phyloP scores from a whole-genome alignment of 1,284 basidiomycete genomes.

The Boletus nobilissimus region DNA sequence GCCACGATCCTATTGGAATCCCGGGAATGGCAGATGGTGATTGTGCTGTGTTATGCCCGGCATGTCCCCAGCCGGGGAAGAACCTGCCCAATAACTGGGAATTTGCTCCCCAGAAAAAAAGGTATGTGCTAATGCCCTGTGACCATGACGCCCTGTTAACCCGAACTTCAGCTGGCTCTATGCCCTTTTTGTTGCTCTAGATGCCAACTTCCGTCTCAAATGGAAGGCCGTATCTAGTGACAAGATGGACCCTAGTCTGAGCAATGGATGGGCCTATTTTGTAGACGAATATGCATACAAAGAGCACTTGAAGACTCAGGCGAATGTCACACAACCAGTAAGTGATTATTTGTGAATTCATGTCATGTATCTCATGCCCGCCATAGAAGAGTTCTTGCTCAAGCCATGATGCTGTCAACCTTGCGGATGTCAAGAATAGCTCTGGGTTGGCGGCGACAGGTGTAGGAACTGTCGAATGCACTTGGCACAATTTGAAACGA shows the following conservation, averaged over 20 bases:
- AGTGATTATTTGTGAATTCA: not conserved
- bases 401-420: not conserved
- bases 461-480: too few species aligned
- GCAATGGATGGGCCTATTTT: too few species aligned
- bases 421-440: not conserved
- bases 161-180: too few species aligned
- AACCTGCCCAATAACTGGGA: conserved; percentile 37
- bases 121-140: not conserved
- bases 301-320: conserved; percentile 1
- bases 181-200: too few species aligned
- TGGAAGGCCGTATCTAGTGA: too few species aligned
- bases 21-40: conserved; percentile 27
- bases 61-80: conserved; percentile 43
- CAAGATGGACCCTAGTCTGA: too few species aligned
- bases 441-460: too few species aligned
- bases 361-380: not conserved
- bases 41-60: conserved; percentile 44
- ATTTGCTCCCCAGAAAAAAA: not conserved
- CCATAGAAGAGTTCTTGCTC: too few species aligned
- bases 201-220: too few species aligned
- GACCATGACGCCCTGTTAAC: not conserved
- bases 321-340: too few species aligned
- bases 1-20: conserved; percentile 28
- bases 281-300: too few species aligned
- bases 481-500: too few species aligned